Evolutionary conservation across 2,329 filamentous ascomycete genomes (phyloP), one percentile per base, ranked within the genome.

Genomic region (Calonectria multiphialidica): DNA sequence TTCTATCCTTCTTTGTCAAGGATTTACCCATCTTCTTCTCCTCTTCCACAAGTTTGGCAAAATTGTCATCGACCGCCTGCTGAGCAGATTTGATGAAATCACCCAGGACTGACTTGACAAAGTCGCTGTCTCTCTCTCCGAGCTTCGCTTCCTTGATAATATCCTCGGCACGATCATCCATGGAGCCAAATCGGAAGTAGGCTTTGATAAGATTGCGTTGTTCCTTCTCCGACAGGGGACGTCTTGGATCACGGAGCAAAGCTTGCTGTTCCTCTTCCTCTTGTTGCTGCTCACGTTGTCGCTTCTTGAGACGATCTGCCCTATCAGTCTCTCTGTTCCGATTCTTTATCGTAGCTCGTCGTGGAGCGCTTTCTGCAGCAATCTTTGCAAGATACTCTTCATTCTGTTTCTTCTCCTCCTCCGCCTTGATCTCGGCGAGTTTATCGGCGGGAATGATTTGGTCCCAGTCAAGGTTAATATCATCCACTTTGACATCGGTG

Each of bases 391-490:
- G 90, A 76, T 97, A 97, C 57, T 93, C 92, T 16, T 96, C 95
- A 68, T 98, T 92, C 68, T 94, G 91, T 80, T 94, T 93, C 82
- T 93, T 92, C 77, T 97, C 94, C 79, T 98, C 96, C 63, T 98
- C 95, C 0, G 92, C 93, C 82, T 97, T 98, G 84, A 98, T 94
- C 72, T 92, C 93, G 18, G 96, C 96, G 21, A 99, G 90, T 79
- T 98, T 93, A 9, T 98, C 95, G 72, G 96, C 95, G 0, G 97
- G 97, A 77, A 99, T 98, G 79, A 99, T 99, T 76, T 98, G 94
- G 79, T 99, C 97, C 97, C 97, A 99, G 77, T 97, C 95, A 30
- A 98, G 92, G 75, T 87, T 86, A 61, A 91, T 86, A 63, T 92
- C 90, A 71, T 98, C 94, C 28, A 98, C 94, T 85, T 98, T 98